Evolutionary conservation across 2,329 filamentous ascomycete genomes (phyloP), one percentile per base, ranked within the genome.

Genomic region (Aspergillus fructus): DNA sequence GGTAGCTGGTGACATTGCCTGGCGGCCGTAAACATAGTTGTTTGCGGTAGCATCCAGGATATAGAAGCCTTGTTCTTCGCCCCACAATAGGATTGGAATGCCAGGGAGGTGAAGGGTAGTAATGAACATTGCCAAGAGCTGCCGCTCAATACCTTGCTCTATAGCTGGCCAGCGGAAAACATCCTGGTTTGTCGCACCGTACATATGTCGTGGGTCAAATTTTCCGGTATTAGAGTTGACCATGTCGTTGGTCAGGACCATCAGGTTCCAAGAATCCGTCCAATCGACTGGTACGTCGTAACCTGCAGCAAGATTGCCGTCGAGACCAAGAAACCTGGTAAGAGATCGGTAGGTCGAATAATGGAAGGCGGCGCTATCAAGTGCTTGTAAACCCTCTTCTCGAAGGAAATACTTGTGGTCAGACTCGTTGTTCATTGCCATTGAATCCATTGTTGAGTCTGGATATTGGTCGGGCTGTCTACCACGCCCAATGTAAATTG

Each of bases 21-120:
- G 83, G 63, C 86, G 81, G 19, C 86, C 86, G 66, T 84, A 89
- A 42, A 89, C 79, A 65, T 88, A 89, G 64, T 88, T 87, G 56
- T 75, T 74, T 4, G 85, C 85, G 0, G 85, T 86, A 58, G 83
- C 86, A 66, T 89, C 86, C 3, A 88, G 72, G 0, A 86, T 74
- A 63, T 88, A 88, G 59, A 85, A 85, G 0, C 81, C 82, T 70
- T 89, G 86, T 65, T 89, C 86, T 66, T 89, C 86, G 17, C 86
- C 85, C 82, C 84, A 89, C 15, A 83, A 77, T 15, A 86, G 71
- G 30, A 85, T 68, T 0, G 85, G 83, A 30, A 87, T 84, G 15
- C 85, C 85, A 1, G 85, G 85, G 67, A 87, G 76, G 47, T 85
- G 74, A 50, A 87, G 66, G 0, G 83, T 85, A 1, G 82, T 83